Conservation (phyloP, 2,329 filamentous ascomycete species). For the Metarhizium rileyi region DNA sequence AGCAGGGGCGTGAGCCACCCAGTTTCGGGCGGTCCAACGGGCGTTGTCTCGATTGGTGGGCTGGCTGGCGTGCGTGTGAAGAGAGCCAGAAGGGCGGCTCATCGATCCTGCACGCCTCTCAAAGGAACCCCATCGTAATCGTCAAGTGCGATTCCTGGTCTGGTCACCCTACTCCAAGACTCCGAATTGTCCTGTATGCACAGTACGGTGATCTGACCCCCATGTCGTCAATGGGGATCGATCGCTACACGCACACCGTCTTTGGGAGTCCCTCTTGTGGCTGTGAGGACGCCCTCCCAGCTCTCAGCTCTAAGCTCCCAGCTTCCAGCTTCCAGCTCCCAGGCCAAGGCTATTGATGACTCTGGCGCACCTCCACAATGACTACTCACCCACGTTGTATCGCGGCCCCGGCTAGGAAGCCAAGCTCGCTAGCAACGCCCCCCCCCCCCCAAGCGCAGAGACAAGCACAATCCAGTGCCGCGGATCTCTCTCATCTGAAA, state of each 20-base stretch:
- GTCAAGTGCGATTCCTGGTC: neutral
- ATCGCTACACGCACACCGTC: neutral
- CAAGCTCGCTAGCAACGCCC: constrained; percentile 15
- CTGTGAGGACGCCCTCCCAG: neutral
- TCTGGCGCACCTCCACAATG: constrained; percentile 5
- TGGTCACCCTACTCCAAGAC: neutral
- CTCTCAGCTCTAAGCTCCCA: no score
- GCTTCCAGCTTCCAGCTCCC: no score
- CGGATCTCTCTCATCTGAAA: constrained; percentile 17
- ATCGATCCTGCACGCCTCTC: neutral
- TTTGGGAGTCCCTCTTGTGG: neutral
- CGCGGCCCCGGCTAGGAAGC: constrained; percentile 9
- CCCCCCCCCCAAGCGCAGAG: constrained; percentile 14
- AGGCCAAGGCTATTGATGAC: constrained; percentile 2
- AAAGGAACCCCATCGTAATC: neutral
- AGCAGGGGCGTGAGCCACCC: neutral
- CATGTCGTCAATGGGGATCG: neutral
- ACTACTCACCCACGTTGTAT: constrained; percentile 13
- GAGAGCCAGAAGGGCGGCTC: neutral
- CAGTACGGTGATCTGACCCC: neutral
- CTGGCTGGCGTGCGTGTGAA: neutral
- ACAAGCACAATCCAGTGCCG: constrained; percentile 24
- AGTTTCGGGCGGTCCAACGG: neutral
- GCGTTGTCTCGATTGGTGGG: neutral
- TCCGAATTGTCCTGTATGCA: no score